A percentile compares a stretch with the other conserved stretches of the same genome.
Conservation (phyloP, 2,329 filamentous ascomycete species). For the Knoxdaviesia proteae region DNA sequence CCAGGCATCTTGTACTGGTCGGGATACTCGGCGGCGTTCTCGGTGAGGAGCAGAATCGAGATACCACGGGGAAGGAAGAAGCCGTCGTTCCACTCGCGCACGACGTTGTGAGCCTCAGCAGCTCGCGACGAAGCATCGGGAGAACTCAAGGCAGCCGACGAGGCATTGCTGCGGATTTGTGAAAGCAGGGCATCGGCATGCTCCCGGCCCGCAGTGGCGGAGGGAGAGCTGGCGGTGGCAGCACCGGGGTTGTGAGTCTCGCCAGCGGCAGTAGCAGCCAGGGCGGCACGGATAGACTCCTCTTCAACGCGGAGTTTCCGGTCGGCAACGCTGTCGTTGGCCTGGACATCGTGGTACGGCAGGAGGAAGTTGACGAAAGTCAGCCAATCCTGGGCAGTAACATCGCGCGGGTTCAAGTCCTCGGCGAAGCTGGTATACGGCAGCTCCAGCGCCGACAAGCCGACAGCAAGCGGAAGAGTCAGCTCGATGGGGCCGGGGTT, state of each 20-base stretch:
- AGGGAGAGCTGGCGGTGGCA: slow-evolving; percentile 4
- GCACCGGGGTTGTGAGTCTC: slow-evolving; percentile 5
- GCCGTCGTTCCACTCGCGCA: slow-evolving; percentile 33
- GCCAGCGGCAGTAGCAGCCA: not conserved
- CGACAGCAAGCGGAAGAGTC: too few relatives aligned
- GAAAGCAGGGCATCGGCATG: too few relatives aligned
- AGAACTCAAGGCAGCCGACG: too few relatives aligned
- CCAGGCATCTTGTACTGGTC: slow-evolving; percentile 12
- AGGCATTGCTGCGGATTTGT: too few relatives aligned
- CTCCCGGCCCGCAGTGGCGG: too few relatives aligned
- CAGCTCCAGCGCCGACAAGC: too few relatives aligned
- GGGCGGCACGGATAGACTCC: too few relatives aligned
- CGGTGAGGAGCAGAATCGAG: slow-evolving; percentile 14
- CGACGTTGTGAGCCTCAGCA: slow-evolving; percentile 1
- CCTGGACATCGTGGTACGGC: slow-evolving; percentile 21
- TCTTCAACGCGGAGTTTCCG: slow-evolving; percentile 25
- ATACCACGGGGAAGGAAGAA: slow-evolving; percentile 33
- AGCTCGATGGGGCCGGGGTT: too few relatives aligned
- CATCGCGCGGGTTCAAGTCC: slow-evolving; percentile 19
- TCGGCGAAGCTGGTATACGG: slow-evolving; percentile 13
- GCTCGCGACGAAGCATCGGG: too few relatives aligned
- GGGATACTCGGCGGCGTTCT: not conserved
- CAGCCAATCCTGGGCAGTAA: slow-evolving; percentile 32
- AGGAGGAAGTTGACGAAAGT: slow-evolving; percentile 37
- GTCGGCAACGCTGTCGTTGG: slow-evolving; percentile 25